These are phyloP conservation scores for Fusarium zealandicum DNA, from an alignment of 2,329 filamentous ascomycete species.

Conservation along the genomic window DNA sequence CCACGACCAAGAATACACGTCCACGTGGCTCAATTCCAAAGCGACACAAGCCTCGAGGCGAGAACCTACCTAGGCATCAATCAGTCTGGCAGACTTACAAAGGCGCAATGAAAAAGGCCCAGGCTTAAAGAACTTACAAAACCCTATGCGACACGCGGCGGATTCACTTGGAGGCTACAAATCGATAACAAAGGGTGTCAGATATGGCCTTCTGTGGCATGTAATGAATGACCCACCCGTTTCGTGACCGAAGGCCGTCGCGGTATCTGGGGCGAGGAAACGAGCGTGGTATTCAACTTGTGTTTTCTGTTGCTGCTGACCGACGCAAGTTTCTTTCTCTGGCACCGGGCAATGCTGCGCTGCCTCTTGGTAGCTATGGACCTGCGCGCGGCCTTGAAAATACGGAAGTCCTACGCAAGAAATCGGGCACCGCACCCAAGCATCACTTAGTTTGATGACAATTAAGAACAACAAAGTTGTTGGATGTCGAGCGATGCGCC, in stretches of 20 bases:
- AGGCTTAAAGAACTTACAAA: neutral
- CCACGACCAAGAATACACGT: neutral
- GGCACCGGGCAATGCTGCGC: conserved; percentile 3
- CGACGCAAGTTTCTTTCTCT: neutral
- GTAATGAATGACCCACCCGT: conserved; percentile 20
- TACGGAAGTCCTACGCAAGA: neutral
- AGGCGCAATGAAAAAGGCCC: neutral
- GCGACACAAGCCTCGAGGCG: neutral
- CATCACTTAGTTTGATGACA: neutral
- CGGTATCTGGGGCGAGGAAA: neutral
- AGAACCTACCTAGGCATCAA: neutral
- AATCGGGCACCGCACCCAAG: neutral
- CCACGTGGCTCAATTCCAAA: neutral
- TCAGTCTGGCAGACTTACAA: neutral
- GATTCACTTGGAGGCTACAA: no score
- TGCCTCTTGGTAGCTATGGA: conserved; percentile 6
- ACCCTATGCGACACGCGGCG: neutral
- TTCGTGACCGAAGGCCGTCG: neutral
- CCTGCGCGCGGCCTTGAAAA: conserved; percentile 13
- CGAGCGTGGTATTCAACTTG: neutral
- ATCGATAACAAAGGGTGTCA: no score
- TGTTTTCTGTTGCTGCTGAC: neutral
- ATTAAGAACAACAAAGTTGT: neutral
- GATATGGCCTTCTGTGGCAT: neutral
- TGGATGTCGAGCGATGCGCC: neutral